Conservation (phyloP, 768 basidiomycete species). For the Kwoniella sp. region DNA sequence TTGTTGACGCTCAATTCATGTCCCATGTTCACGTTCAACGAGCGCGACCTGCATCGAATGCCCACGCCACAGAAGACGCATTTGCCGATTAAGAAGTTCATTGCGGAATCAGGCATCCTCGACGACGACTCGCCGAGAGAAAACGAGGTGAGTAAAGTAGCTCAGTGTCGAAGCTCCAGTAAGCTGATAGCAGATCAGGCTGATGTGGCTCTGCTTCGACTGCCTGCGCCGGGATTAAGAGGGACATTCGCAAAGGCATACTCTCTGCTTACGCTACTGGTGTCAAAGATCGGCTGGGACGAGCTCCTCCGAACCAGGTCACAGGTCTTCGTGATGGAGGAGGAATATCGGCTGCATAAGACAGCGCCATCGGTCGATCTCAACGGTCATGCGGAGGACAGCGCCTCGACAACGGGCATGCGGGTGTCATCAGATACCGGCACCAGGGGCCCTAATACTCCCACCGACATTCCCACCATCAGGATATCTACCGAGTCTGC, state of each 20-base stretch:
- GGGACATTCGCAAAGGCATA: constrained; percentile 97
- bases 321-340: constrained; percentile 97
- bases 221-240: constrained; percentile 87
- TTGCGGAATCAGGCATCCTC: constrained; percentile 72
- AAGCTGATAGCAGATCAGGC: too few species aligned
- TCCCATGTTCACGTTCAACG: constrained; percentile 99
- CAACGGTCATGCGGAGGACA: constrained; percentile 30
- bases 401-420: constrained; percentile 23
- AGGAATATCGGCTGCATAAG: constrained; percentile 97
- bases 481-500: constrained; percentile 68
- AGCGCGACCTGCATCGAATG: constrained; percentile 83
- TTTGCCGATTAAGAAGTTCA: constrained; percentile 76
- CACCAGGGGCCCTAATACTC: constrained; percentile 14
- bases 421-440: constrained; percentile 1
- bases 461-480: constrained; percentile 62
- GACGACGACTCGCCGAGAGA: constrained; percentile 79
- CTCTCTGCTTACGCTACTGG: constrained; percentile 78
- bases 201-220: constrained; percentile 85
- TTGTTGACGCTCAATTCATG: constrained; percentile 95
- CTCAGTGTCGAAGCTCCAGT: not conserved
- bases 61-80: constrained; percentile 75
- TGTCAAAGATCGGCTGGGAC: constrained; percentile 96
- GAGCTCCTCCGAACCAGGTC: constrained; percentile 93
- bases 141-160: constrained; percentile 59
- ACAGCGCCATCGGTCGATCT: constrained; percentile 63